Evolutionary conservation across 1,139 yeast species (phyloP), one percentile per base, ranked within the genome.

Genomic region (Martiniozyma asiatica): DNA sequence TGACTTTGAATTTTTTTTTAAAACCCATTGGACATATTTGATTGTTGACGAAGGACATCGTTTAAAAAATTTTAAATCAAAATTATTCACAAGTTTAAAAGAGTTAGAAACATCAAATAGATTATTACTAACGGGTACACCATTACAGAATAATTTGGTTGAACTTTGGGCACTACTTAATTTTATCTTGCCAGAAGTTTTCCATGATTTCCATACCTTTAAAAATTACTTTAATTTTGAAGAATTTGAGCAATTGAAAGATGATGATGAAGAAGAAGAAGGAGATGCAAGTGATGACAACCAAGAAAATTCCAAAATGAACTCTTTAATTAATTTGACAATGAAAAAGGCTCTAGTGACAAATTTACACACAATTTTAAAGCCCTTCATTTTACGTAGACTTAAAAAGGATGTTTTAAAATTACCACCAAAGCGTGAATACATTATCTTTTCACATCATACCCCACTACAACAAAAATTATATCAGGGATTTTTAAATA

Each of bases 31-130:
- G 96, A 77, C 76, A 38, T 87, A 76, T 48, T 58, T 89, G 33
- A 80, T 85, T 30, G 94, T 87, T n/a, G 97, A 87, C 53, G 97
- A 87, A 53, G 97, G 97, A 5, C 97, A 87, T 54, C 62, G 97
- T 25, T 59, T 87, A 41, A 89, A 87, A 46, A 87, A 87, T 48
- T 68, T 74, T 42, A 74, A 85, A 42, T 80, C 94, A 50, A 59
- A 74, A 40, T 60, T 87, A 38, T 77, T 87, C 33, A 66, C 66
- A 33, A 73, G 74, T 38, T 62, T 87, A 41, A 85, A 82, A 45
- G 65, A 64, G 41, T 61, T 82, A 20, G 60, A 68, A 20, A 74
- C 76, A 0, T 60, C 70, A 2, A 87, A 87, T 47, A 60, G 95
- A 37, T 57, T 87, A 30, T 57, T 87, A 23, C 59, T 87, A 11